Base-by-base conservation (phyloP, 441 rosid genomes). In the Gossypium schwendimanii region DNA sequence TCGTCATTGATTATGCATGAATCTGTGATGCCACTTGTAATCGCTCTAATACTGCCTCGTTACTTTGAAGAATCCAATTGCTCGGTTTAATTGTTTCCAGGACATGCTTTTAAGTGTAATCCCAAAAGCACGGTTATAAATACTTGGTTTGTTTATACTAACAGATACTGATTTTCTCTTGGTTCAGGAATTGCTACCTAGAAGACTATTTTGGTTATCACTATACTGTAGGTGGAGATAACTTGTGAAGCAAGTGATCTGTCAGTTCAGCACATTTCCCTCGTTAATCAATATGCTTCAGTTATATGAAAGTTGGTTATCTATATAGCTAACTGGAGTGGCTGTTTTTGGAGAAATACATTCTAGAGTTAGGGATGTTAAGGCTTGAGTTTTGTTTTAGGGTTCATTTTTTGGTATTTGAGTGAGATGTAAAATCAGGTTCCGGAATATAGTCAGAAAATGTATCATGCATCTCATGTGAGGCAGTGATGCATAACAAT, bases 161-260 rank as follows among this genome's bases (percentile, higher is more conserved):
- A 71, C 4, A 12, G 0, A 10, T 49, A 52, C 8, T 66, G 58
- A 41, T 72, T 76, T 69, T 78, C 53, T 58, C 72, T 77, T 77
- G 81, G 61, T 81, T 72, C 95, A 93, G 98, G 97, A 82, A 91
- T 91, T 84, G 88, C 91, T 87, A 83, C 95, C 69, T 93, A 89
- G 92, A 80, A 84, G 84, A 72, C 82, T 80, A 72, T 82, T 87
- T 83, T 75, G 76, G 82, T 82, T 78, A 83, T 78, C 85, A 79
- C 69, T 59, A 83, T 77, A 73, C 53, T 71, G 85, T 83, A 86
- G 90, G 62, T 11, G 62, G 5, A 20, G 59, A 54, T 20, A 54
- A 54, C 59, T 54, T 54, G 87, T 75, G 90, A 86, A 82, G 86
- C 86, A 78, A 84, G 86, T 81, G 87, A 89, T 87, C 79, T 77